A percentile compares a stretch with the other conserved stretches of the same genome.
Conservation (phyloP, 2,329 filamentous ascomycete species). For the Aurifilum marmelostoma region DNA sequence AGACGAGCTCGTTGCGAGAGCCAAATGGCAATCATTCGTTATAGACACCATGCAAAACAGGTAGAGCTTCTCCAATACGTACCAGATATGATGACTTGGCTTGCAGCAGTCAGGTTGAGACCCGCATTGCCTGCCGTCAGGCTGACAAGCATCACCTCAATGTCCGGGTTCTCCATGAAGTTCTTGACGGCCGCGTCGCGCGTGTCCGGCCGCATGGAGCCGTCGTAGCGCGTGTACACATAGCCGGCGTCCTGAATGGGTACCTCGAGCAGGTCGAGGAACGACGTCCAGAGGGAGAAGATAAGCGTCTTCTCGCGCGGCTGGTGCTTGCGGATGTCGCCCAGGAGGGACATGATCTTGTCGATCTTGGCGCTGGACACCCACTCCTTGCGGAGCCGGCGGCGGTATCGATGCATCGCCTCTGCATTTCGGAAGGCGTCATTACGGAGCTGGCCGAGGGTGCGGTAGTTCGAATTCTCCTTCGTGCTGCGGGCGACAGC, state of each 20-base stretch:
- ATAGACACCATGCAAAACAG: too few species aligned
- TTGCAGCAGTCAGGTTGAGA: conserved; percentile 78
- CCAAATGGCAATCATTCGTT: not conserved
- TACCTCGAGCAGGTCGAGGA: conserved; percentile 40
- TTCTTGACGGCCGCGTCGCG: conserved; percentile 67
- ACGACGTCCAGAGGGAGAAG: conserved; percentile 41
- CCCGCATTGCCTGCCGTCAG: conserved; percentile 80
- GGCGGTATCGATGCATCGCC: conserved; percentile 36
- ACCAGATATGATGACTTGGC: conserved; percentile 75
- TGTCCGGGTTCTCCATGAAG: conserved; percentile 57
- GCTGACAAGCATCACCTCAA: conserved; percentile 71
- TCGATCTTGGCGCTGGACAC: conserved; percentile 39
- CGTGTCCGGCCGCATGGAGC: conserved; percentile 32
- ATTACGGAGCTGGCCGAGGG: conserved; percentile 32
- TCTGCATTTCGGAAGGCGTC: conserved; percentile 32
- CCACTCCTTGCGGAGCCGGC: conserved; percentile 34
- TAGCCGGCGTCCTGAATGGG: conserved; percentile 36
- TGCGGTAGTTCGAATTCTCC: not conserved
- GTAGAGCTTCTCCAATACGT: not conserved
- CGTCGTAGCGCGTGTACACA: conserved; percentile 38
- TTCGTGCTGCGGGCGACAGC: not conserved
- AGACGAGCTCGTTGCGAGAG: not conserved
- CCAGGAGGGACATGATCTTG: conserved; percentile 38
- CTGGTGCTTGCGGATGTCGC: conserved; percentile 32
- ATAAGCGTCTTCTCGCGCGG: conserved; percentile 38